Evolutionary conservation across 1,139 yeast genomes (phyloP), one percentile per base, ranked within the genome.

Genomic region (Kurtzmaniella quercitrusa): DNA sequence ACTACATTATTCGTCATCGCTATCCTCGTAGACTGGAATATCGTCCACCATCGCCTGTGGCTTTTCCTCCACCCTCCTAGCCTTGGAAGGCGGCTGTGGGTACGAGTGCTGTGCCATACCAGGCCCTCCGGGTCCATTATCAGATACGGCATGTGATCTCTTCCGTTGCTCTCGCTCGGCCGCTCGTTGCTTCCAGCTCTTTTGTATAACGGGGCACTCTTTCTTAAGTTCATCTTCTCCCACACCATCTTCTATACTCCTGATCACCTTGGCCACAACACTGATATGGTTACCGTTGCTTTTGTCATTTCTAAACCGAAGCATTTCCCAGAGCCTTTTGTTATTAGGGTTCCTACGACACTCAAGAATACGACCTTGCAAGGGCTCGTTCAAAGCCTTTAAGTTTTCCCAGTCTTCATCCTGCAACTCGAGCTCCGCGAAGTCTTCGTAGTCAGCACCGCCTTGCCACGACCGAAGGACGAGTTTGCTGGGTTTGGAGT

Each of bases 241-340:
- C 2, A 93, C 96, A 1, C 94, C 86, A 62, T 93, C 98, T 51
- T 81, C 79, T 41, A 94, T 93, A 59, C 95, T 85, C 49, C 82
- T 80, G 42, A 91, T 65, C 38, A 93, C 91, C 57, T 85, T 91
- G 46, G 81, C 82, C 12, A 90, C 96, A 17, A 87, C 89, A 16
- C 82, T 70, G 4, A 81, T 63, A 61, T 89, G 96, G 60, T 94
- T 94, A 10, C 95, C 98, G 56, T 86, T 85, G 19, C 79, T 65
- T 59, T 94, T 94, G 60, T 94, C 99, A 62, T 93, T 96, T 59
- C 99, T 75, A 63, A 93, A 93, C 46, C 99, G 73, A 46, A 93
- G 63, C 72, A 87, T 76, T 48, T 82, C 81, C 98, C 98, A 94
- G 44, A 72, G 76, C 1, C 83, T 83, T 3, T 66, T 65, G 33